phyloP scores from a whole-genome alignment of 345 rosid species.

The Populus pruinosa region DNA sequence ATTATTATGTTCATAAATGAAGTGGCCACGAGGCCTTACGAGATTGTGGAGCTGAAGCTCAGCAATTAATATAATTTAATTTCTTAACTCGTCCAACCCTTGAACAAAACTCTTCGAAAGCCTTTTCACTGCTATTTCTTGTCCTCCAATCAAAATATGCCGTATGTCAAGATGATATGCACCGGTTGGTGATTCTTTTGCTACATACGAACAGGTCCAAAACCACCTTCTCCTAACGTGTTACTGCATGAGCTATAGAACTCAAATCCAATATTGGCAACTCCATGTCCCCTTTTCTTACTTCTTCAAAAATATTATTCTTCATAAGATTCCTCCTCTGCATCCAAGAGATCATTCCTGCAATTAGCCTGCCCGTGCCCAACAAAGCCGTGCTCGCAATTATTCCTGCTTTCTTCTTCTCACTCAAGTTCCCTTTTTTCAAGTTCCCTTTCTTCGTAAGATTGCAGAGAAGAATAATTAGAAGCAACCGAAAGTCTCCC shows the following conservation, averaged over 20 bases:
- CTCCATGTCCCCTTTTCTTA: neutral
- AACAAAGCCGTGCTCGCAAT: neutral
- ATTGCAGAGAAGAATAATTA: neutral
- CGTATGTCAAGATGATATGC: neutral
- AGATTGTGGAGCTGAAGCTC: constrained; percentile 20
- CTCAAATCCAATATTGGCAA: neutral
- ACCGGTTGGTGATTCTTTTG: no score
- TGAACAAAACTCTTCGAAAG: constrained; percentile 11
- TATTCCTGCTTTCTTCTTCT: neutral
- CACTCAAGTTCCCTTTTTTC: neutral
- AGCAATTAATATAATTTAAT: constrained; percentile 13
- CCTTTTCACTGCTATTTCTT: constrained; percentile 17
- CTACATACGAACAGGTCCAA: neutral
- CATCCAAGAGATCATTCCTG: neutral
- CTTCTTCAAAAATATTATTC: neutral
- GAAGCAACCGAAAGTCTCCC: no score
- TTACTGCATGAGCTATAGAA: neutral
- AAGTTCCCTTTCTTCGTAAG: neutral
- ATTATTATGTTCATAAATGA: constrained; percentile 7
- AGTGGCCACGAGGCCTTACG: constrained; percentile 15
- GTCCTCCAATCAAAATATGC: neutral
- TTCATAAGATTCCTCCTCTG: neutral
- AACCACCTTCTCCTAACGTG: constrained; percentile 1
- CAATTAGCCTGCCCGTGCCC: neutral
- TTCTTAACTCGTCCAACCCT: constrained; percentile 12